Evolutionary conservation across 805 yeast genomes (phyloP), one percentile per base, ranked within the genome.

Genomic region (Candida tallmaniae): DNA sequence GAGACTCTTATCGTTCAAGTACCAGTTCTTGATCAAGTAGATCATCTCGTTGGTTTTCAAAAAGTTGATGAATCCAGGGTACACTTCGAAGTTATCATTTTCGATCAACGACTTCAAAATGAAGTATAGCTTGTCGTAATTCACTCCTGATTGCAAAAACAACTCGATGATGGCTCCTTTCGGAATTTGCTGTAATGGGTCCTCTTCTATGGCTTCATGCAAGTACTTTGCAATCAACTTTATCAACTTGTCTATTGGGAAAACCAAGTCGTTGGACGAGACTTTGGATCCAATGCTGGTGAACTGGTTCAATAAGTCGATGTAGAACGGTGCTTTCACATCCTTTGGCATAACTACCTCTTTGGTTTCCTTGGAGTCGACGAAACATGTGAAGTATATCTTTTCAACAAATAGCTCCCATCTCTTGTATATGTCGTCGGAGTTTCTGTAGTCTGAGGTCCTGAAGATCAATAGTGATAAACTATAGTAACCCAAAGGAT

Each of bases 401-500:
- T 76, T 76, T 34, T 74, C 78, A 47, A 88, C 74, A 32, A 83
- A 67, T 37, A 78, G 73, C 42, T 75, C 78, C 95, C 96, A 90
- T 58, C 88, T 78, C 36, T 78, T 73, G 45, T 78, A 62, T 35
- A 90, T 83, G 54, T 85, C 96, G 45, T 85, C 95, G 9, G 80
- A 70, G 50, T 85, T 85, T 51, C 90, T 76, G 57, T 82, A 82
- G 51, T 90, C 96, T 3, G 97, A 80, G 10, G 83, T 74, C 51
- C 85, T 83, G 67, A 83, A 85, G 11, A 88, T 79, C 26, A 76
- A 59, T 39, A 89, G 67, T 41, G 95, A 83, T 32, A 90, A 68
- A 46, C 85, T 95, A 57, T 80, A 79, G 52, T 89, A 90, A 5
- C 90, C 90, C 41, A 89, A 64, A 16, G 95, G 95, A 48, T 83